These are phyloP conservation scores for Arthrobotrys conoides DNA, from an alignment of 2,329 filamentous ascomycete genomes.

Conservation along the genomic window DNA sequence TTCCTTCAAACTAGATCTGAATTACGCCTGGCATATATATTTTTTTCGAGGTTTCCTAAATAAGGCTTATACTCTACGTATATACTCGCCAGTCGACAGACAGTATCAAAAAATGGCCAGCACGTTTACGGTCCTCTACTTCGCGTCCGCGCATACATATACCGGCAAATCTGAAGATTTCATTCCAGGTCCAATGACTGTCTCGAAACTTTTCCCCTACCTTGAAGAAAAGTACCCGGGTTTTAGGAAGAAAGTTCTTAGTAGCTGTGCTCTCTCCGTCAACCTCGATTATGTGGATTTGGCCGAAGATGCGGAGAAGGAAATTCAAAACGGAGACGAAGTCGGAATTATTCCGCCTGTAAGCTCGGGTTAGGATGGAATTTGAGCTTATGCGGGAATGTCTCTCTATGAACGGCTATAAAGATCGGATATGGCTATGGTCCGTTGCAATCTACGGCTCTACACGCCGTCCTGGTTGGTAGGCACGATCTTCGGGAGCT, in stretches of 20 bases:
- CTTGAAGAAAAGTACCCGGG: conserved; percentile 80
- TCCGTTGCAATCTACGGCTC: not conserved
- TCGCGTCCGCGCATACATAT: conserved; percentile 80
- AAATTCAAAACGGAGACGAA: conserved; percentile 81
- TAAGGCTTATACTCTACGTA: not conserved
- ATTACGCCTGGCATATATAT: not conserved
- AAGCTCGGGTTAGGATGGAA: conserved; percentile 77
- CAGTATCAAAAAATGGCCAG: conserved; percentile 69
- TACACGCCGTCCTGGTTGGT: conserved; percentile 21
- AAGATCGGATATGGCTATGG: not conserved
- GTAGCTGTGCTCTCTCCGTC: conserved; percentile 81
- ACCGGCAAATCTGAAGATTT: conserved; percentile 78
- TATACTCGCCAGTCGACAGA: not conserved
- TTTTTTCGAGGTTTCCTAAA: not conserved
- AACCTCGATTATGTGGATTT: conserved; percentile 86
- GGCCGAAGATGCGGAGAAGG: conserved; percentile 68
- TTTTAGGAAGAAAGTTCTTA: conserved; percentile 77
- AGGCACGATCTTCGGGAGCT: conserved; percentile 43
- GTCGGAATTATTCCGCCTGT: conserved; percentile 90
- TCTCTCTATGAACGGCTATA: not conserved
- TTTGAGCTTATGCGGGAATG: not conserved
- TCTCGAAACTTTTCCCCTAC: conserved; percentile 75
- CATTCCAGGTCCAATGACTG: conserved; percentile 76
- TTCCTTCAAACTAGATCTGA: not conserved
- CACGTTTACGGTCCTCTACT: conserved; percentile 82